phyloP scores from a whole-genome alignment of 441 rosid genomes.

The Hura crepitans region DNA sequence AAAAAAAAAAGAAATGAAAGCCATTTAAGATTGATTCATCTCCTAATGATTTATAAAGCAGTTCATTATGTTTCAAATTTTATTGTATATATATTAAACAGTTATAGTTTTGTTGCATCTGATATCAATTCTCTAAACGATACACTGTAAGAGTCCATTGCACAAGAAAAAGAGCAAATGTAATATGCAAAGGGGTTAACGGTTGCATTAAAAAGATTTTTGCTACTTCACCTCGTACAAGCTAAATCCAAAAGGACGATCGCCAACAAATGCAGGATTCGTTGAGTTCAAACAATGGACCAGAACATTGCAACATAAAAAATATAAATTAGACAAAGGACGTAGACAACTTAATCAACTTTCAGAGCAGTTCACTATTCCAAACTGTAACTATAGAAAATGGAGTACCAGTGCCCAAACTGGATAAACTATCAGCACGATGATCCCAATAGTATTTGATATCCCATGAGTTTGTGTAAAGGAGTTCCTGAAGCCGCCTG shows the following conservation, averaged over 20 bases:
- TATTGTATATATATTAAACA: too few species aligned
- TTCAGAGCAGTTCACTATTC: not conserved
- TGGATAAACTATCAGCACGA: slow-evolving; percentile 70
- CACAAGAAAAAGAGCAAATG: too few species aligned
- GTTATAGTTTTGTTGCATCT: too few species aligned
- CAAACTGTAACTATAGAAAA: slow-evolving; percentile 26
- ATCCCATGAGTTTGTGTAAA: slow-evolving; percentile 69
- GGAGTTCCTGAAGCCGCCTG: slow-evolving; percentile 83
- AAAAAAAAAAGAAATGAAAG: too few species aligned
- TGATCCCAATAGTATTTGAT: slow-evolving; percentile 75
- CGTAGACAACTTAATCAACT: not conserved
- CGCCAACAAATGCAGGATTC: not conserved
- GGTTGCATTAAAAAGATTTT: too few species aligned
- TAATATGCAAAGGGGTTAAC: too few species aligned
- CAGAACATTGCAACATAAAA: not conserved
- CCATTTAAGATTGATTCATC: too few species aligned
- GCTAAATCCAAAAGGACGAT: not conserved
- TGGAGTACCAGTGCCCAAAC: slow-evolving; percentile 64
- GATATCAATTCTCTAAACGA: too few species aligned
- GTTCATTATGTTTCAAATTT: too few species aligned
- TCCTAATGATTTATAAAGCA: too few species aligned
- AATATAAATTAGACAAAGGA: not conserved
- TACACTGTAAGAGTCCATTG: too few species aligned
- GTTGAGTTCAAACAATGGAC: not conserved
- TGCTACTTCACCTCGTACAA: too few species aligned